Evolutionary conservation across 768 basidiomycete species (phyloP), one percentile per base, ranked within the genome.

Genomic region (Gymnopilus dilepis): DNA sequence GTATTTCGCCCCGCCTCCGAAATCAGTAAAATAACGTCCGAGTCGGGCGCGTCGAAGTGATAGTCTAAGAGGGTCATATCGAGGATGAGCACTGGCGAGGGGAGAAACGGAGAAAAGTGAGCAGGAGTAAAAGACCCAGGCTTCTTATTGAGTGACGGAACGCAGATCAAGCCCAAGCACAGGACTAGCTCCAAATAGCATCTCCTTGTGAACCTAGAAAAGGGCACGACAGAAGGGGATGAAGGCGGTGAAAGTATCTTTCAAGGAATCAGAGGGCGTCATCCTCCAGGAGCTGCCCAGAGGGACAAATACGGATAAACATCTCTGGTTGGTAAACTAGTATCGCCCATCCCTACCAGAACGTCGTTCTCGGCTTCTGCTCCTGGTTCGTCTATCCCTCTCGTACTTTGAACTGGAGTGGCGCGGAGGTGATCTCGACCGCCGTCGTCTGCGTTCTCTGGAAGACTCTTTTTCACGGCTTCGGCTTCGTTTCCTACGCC

Each of bases 401-500:
- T 65, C 60, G 15, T 74, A 22, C 61, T 76, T 72, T 13, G 24
- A 28, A 59, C 60, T 57, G 64, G 54, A 70, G 54, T 53, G 55
- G 17, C 55, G 68, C 56, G 70, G 67, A 21, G 78, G 82, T 9
- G 80, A 79, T 52, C 73, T 71, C 6, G 78, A 79, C 19, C 79
- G 78, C 56, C 76, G 74, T 12, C 67, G 71, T 65, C 77, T 68
- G 59, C 69, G 59, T 41, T 78, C 67, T 62, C 72, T 63, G 13
- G 67, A 65, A 43, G 51, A 40, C 21, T 77, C 70, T 52, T 60
- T 65, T 22, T 77, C 71, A 53, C 78, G 77, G 62, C 86, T 87
- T 52, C 83, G 75, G 62, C 84, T 86, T 26, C 82, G 80, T 65
- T 82, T 84, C 45, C 81, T 75, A 40, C 78, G 78, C 48, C 80